Evolutionary conservation across 2,329 filamentous ascomycete species (phyloP).

Genomic region (Coleophoma eucalyptorum): DNA sequence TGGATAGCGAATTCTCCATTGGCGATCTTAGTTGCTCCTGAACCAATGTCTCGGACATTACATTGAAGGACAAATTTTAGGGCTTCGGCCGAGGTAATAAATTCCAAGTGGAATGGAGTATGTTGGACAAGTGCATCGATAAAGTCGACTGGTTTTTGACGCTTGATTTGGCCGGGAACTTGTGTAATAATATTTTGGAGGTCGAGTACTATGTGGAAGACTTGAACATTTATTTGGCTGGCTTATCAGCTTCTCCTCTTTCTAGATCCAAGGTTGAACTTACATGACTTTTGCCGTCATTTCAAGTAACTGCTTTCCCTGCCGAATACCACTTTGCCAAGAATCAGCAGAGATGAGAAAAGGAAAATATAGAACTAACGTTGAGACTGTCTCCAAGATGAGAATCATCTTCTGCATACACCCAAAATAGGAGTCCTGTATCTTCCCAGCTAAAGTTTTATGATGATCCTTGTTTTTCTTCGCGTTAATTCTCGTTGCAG

Average conservation of each 20-base stretch:
- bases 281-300: conserved; percentile 9
- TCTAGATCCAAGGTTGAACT: background rate
- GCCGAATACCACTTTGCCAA: background rate
- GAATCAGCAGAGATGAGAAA: background rate
- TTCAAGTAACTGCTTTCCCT: conserved; percentile 6
- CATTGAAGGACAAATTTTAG: conserved; percentile 22
- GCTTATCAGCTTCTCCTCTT: conserved; percentile 2
- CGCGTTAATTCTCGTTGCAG: conserved; percentile 3
- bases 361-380: background rate
- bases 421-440: conserved; percentile 15
- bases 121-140: conserved; percentile 23
- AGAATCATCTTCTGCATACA: conserved; percentile 12
- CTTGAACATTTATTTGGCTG: conserved; percentile 17
- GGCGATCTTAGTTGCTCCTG: conserved; percentile 17
- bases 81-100: conserved; percentile 22
- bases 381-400: conserved; percentile 5
- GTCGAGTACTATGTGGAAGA: conserved; percentile 18
- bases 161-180: conserved; percentile 23
- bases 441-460: conserved; percentile 2
- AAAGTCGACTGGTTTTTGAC: conserved; percentile 27
- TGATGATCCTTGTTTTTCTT: conserved; percentile 6
- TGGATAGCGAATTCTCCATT: conserved; percentile 23
- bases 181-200: conserved; percentile 15
- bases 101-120: conserved; percentile 27
- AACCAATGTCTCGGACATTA: conserved; percentile 17